phyloP scores from a whole-genome alignment of 2,329 filamentous ascomycete species.

The Elsinoe fawcettii region DNA sequence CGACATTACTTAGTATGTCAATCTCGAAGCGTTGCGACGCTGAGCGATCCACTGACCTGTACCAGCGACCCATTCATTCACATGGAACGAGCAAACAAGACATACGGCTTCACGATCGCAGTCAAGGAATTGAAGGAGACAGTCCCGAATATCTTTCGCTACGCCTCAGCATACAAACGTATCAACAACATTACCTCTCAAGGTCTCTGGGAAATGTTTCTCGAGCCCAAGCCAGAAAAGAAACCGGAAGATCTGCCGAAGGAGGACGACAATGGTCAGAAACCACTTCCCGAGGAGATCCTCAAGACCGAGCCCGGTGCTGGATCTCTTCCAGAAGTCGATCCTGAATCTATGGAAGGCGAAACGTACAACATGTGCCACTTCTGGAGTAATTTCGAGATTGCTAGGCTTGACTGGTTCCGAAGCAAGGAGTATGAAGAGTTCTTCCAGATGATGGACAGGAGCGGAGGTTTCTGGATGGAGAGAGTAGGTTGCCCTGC shows the following conservation, averaged over 20 bases:
- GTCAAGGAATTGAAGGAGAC: constrained; percentile 97
- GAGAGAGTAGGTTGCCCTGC: constrained; percentile 63
- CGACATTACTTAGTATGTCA: constrained; percentile 94
- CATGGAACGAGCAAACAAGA: constrained; percentile 93
- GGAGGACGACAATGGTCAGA: constrained; percentile 55
- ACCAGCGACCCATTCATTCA: constrained; percentile 86
- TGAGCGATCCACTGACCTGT: constrained; percentile 33
- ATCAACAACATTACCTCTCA: constrained; percentile 83
- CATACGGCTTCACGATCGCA: constrained; percentile 97
- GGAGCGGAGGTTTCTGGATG: constrained; percentile 98
- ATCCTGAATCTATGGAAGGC: constrained; percentile 90
- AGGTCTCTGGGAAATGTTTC: constrained; percentile 98
- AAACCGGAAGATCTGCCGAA: constrained; percentile 42
- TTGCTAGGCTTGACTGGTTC: constrained; percentile 90
- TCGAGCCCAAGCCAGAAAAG: constrained; percentile 64
- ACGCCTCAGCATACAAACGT: constrained; percentile 95
- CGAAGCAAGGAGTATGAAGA: constrained; percentile 95
- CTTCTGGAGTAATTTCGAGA: constrained; percentile 99
- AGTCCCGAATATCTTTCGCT: constrained; percentile 96
- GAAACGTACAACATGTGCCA: constrained; percentile 99
- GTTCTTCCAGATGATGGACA: constrained; percentile 98
- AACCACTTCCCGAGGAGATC: constrained; percentile 70
- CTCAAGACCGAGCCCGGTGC: constrained; percentile 65
- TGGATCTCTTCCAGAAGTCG: constrained; percentile 68
- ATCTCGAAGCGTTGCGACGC: no score